Conservation (phyloP, 2,329 filamentous ascomycete genomes). For the Ascochyta lentis region DNA sequence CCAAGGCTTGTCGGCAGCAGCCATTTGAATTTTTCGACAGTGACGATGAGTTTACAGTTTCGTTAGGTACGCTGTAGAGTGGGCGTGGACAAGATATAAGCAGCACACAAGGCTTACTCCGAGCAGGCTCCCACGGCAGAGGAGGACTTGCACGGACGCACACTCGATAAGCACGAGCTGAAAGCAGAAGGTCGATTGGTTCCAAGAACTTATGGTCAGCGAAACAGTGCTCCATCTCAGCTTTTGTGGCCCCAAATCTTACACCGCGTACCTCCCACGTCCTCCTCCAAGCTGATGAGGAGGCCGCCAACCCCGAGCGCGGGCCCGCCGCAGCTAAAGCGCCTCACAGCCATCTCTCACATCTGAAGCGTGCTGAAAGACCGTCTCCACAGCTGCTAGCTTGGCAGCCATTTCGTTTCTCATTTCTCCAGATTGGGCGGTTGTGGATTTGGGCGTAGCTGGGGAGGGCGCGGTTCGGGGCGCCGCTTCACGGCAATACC, state of each 20-base stretch:
- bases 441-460: slow-evolving; percentile 4
- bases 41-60: background rate
- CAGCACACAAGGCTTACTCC: background rate
- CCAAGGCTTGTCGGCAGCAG: slow-evolving; percentile 31
- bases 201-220: background rate
- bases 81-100: too few species aligned
- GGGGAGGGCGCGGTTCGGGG: slow-evolving; percentile 1
- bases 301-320: background rate
- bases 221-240: background rate
- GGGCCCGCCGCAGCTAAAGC: slow-evolving; percentile 4
- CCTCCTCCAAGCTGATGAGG: slow-evolving; percentile 15
- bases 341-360: background rate
- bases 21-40: background rate
- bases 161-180: background rate
- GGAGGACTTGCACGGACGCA: background rate
- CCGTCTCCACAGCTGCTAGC: background rate
- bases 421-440: slow-evolving; percentile 5
- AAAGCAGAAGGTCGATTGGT: background rate
- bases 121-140: background rate
- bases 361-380: background rate
- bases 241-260: slow-evolving; percentile 4
- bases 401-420: background rate
- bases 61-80: too few species aligned
- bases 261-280: slow-evolving; percentile 1
- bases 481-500: background rate